These are phyloP conservation scores for Cylindrotheca closterium DNA, from an alignment of 108 stramenopile genomes.

Conservation along the genomic window DNA sequence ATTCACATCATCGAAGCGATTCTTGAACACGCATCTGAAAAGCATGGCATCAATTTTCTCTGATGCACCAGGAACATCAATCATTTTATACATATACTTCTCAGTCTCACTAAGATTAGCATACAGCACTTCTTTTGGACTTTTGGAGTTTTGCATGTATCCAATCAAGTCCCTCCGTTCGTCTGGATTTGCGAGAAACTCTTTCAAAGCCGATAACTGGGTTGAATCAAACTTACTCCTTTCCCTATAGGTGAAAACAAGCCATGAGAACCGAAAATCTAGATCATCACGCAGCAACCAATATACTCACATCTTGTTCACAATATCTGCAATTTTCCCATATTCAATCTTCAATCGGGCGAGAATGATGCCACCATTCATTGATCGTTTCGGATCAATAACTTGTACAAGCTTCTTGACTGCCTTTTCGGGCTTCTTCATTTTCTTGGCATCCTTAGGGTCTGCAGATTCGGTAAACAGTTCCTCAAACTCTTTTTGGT, in stretches of 20 bases:
- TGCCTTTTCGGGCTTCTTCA: slow-evolving; percentile 42
- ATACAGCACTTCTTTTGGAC: slow-evolving; percentile 35
- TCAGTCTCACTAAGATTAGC: slow-evolving; percentile 73
- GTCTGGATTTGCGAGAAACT: slow-evolving; percentile 74
- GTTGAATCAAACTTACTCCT: slow-evolving; percentile 67
- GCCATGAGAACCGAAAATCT: slow-evolving; percentile 5
- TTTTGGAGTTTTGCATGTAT: slow-evolving; percentile 58
- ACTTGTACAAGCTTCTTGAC: slow-evolving; percentile 84
- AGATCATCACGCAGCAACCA: slow-evolving; percentile 2
- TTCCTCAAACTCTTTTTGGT: slow-evolving; percentile 86
- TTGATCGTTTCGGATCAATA: slow-evolving; percentile 86
- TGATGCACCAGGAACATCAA: slow-evolving; percentile 58
- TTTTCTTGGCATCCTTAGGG: slow-evolving; percentile 66
- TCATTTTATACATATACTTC: slow-evolving; percentile 83
- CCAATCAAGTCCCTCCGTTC: slow-evolving; percentile 55
- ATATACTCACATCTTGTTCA: slow-evolving; percentile 72
- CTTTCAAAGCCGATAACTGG: slow-evolving; percentile 73
- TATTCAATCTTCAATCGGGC: slow-evolving; percentile 74
- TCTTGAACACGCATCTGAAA: slow-evolving; percentile 76
- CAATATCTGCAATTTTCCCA: slow-evolving; percentile 60
- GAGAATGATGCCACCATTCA: slow-evolving; percentile 91
- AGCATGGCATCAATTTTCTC: slow-evolving; percentile 82
- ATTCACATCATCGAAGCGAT: slow-evolving; percentile 66
- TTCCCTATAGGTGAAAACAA: slow-evolving; percentile 41
- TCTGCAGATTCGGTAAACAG: slow-evolving; percentile 82